These are phyloP conservation scores for Coriaria nepalensis DNA, from an alignment of 306 rosid genomes.

Conservation along the genomic window DNA sequence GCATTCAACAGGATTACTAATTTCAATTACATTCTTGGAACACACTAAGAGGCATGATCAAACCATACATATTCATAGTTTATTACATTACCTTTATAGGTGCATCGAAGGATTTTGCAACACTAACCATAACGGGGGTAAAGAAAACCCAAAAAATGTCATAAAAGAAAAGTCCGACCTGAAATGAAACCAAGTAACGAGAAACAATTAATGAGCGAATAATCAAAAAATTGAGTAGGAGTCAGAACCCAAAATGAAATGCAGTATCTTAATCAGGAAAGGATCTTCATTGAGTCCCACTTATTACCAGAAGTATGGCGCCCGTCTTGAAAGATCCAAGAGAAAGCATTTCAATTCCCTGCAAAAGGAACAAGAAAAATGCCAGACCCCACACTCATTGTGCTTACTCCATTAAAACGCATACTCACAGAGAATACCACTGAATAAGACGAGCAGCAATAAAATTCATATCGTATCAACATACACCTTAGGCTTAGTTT, in stretches of 20 bases:
- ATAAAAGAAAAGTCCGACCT: conserved; percentile 94
- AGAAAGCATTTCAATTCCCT: conserved; percentile 99
- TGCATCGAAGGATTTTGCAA: conserved; percentile 97
- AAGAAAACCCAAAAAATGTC: conserved; percentile 99
- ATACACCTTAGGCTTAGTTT: too few relatives aligned
- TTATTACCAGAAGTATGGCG: conserved; percentile 85
- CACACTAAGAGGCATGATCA: conserved; percentile 5
- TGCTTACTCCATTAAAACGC: too few relatives aligned
- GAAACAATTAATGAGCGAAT: conserved; percentile 5
- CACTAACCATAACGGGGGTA: conserved; percentile 99
- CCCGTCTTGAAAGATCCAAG: conserved; percentile 98
- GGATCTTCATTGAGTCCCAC: neutral
- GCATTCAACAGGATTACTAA: conserved; percentile 17
- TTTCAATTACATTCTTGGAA: conserved; percentile 8
- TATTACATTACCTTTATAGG: conserved; percentile 66
- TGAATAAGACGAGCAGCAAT: too few relatives aligned
- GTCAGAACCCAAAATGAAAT: too few relatives aligned
- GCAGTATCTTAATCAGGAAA: too few relatives aligned
- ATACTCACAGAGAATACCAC: too few relatives aligned
- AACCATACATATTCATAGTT: neutral
- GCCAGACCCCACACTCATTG: neutral
- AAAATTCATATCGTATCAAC: too few relatives aligned
- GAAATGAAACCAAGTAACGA: conserved; percentile 18
- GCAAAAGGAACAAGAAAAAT: conserved; percentile 18
- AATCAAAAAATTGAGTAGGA: too few relatives aligned